Evolutionary conservation across 2,329 filamentous ascomycete genomes (phyloP).

Genomic region (Diaporthe helianthi): DNA sequence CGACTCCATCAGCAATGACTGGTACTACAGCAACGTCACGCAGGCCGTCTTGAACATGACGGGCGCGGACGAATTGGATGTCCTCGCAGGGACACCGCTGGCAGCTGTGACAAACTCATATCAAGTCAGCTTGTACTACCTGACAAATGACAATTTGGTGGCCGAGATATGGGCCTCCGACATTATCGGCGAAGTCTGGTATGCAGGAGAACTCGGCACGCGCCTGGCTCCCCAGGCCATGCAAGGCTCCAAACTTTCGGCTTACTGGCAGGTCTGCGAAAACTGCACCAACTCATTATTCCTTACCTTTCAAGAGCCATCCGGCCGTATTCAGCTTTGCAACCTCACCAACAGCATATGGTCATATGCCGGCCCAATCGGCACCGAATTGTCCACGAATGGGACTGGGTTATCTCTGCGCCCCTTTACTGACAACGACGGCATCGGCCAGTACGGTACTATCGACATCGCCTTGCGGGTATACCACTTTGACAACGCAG

Average conservation of each 20-base stretch:
- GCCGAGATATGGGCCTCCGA: constrained; percentile 24
- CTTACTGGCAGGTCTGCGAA: constrained; percentile 28
- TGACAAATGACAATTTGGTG: constrained; percentile 17
- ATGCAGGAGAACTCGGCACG: neutral
- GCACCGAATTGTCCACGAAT: neutral
- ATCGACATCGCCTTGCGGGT: neutral
- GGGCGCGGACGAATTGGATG: neutral
- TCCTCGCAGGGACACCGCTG: constrained; percentile 14
- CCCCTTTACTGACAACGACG: constrained; percentile 11
- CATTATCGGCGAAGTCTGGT: constrained; percentile 12
- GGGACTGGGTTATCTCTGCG: constrained; percentile 15
- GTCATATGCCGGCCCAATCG: neutral
- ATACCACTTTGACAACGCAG: constrained; percentile 6
- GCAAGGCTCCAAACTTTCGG: constrained; percentile 12
- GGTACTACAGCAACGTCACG: constrained; percentile 28
- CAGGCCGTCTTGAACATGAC: constrained; percentile 21
- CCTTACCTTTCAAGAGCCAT: constrained; percentile 10
- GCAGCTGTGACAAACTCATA: constrained; percentile 21
- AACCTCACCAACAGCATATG: constrained; percentile 23
- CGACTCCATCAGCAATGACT: constrained; percentile 25
- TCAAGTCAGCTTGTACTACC: constrained; percentile 30
- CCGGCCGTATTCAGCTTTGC: constrained; percentile 5
- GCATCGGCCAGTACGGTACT: neutral
- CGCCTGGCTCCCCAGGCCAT: constrained; percentile 7
- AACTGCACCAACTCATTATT: constrained; percentile 26